A percentile compares a stretch with the other conserved stretches of the same genome.
Evolutionary conservation across 2,329 filamentous ascomycete genomes (phyloP).

Genomic region (Helotiales sp.): DNA sequence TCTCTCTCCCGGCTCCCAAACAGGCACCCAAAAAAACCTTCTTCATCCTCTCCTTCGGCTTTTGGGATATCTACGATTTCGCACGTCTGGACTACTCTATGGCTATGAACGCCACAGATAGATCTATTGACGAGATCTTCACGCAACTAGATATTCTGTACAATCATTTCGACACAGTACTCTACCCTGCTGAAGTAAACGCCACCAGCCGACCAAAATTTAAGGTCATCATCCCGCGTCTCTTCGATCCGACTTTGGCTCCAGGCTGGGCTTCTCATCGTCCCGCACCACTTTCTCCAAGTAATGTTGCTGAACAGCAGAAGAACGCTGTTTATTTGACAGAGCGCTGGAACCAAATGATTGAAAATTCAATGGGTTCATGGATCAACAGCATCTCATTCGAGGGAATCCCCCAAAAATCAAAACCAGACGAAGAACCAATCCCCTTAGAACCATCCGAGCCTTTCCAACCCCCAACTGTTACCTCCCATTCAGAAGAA

Average conservation of each 20-base stretch:
- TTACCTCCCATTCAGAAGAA: background rate
- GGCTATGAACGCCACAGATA: conserved; percentile 29
- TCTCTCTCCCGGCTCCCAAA: conserved; percentile 31
- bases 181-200: conserved; percentile 3
- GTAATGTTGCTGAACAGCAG: conserved; percentile 56
- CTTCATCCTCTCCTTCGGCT: conserved; percentile 41
- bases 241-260: conserved; percentile 59
- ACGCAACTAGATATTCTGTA: conserved; percentile 40
- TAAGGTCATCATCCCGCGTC: conserved; percentile 55
- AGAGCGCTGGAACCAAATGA: conserved; percentile 53
- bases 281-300: conserved; percentile 50
- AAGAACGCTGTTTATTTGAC: conserved; percentile 59
- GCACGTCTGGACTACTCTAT: conserved; percentile 30
- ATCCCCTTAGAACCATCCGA: background rate
- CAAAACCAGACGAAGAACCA: background rate
- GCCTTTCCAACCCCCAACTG: background rate
- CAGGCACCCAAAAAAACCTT: conserved; percentile 31
- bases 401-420: background rate
- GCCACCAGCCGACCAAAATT: conserved; percentile 44
- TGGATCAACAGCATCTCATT: conserved; percentile 47
- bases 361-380: conserved; percentile 48
- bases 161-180: conserved; percentile 23
- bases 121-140: conserved; percentile 35
- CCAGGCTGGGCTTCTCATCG: conserved; percentile 57
- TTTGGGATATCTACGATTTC: conserved; percentile 43